These are phyloP conservation scores for Trichoderma arundinaceum DNA, from an alignment of 2,329 filamentous ascomycete genomes.

Conservation along the genomic window DNA sequence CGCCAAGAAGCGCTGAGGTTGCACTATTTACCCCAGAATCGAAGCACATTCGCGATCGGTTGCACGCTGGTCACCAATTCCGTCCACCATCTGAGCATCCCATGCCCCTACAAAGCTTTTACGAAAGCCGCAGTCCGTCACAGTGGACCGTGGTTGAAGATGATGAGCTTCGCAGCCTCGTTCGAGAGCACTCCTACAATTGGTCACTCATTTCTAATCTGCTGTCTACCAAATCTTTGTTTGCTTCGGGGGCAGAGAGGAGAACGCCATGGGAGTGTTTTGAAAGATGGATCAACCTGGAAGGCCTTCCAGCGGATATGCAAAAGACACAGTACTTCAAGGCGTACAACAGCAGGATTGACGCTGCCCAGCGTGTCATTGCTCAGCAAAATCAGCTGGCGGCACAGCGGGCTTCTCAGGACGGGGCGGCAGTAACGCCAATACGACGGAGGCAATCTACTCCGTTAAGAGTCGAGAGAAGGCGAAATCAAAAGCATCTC, in stretches of 20 bases:
- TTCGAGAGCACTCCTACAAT: slow-evolving; percentile 94
- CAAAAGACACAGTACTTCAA: slow-evolving; percentile 96
- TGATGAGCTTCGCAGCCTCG: slow-evolving; percentile 81
- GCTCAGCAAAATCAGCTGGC: slow-evolving; percentile 59
- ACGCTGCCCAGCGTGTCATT: slow-evolving; percentile 62
- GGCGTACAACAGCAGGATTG: slow-evolving; percentile 65
- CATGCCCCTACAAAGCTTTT: slow-evolving; percentile 91
- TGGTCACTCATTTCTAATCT: slow-evolving; percentile 93
- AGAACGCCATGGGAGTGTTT: slow-evolving; percentile 99
- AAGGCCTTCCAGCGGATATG: slow-evolving; percentile 91
- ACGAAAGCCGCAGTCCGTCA: slow-evolving; percentile 83
- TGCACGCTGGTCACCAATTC: slow-evolving; percentile 92
- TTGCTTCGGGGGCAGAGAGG: slow-evolving; percentile 84
- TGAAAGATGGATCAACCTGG: slow-evolving; percentile 91
- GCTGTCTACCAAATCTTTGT: slow-evolving; percentile 73
- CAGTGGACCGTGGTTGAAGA: slow-evolving; percentile 93
- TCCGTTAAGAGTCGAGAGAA: slow-evolving; percentile 83
- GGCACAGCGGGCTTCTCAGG: slow-evolving; percentile 56
- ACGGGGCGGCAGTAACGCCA: slow-evolving; percentile 44
- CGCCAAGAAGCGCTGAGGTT: slow-evolving; percentile 75
- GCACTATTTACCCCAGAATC: slow-evolving; percentile 90
- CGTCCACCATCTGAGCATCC: slow-evolving; percentile 87
- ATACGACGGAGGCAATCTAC: slow-evolving; percentile 73
- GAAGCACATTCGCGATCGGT: slow-evolving; percentile 84
- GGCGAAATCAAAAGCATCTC: slow-evolving; percentile 84